Base-by-base conservation (phyloP, 129 eudicot genomes). In the Escallonia rubra region DNA sequence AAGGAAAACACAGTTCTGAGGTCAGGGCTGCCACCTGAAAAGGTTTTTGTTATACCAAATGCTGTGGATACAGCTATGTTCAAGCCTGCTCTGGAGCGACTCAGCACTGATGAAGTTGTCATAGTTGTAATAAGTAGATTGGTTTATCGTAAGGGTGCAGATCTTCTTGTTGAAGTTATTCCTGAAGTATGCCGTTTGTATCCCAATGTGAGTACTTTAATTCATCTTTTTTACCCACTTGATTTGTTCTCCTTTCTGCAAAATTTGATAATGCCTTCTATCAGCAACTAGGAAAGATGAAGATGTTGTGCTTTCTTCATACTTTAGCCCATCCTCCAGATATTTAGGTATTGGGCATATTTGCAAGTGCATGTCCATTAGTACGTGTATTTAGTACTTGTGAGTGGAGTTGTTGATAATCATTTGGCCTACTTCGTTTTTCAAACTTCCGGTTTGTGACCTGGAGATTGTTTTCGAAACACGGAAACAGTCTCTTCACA, bases 61-160 rank as follows among this genome's bases (percentile, higher is more conserved):
- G 97, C 97, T 59, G 99, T 94, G 73, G 99, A 94, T 65, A 94
- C 99, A 43, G 86, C 93, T 45, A 87, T 94, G 99, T 94, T 94
- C 68, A 94, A 87, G 76, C 99, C 99, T 67, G 97, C 99, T 63
- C 81, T 81, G 43, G 87, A 80, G 65, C 73, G 96, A 64, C 85
- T 89, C 47, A 15, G 81, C 45, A 71, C 59, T 70, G 77, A 85
- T 68, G 87, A 83, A 38, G 85, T 89, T 74, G 85, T 94, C 72
- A 89, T 94, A 43, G 97, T 94, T 72, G 99, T 94, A 59, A 85
- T 94, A 59, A 94, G 99, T 81, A 80, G 99, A 79, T 84, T 94
- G 82, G 99, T 94, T 62, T 89, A 94, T 64, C 86, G 99, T 52
- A 94, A 94, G 61, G 99, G 99, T 76, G 97, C 97, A 12, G 99